phyloP scores from a whole-genome alignment of 495 filamentous ascomycete species.

The Niebla homalea region DNA sequence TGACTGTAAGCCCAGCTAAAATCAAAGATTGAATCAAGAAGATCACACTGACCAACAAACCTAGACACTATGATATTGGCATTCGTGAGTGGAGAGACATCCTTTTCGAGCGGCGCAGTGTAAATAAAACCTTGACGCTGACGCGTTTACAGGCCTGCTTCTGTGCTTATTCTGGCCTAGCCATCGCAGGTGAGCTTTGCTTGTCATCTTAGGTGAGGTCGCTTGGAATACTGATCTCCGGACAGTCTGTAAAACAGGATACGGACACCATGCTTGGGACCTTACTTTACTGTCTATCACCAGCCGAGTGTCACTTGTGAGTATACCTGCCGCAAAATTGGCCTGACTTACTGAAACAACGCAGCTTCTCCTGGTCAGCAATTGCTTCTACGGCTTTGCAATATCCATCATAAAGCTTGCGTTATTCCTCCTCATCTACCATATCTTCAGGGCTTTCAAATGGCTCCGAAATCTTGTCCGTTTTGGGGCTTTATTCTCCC shows the following conservation, averaged over 20 bases:
- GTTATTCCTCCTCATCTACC: constrained; percentile 9
- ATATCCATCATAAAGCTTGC: constrained; percentile 12
- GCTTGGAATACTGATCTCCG: no score
- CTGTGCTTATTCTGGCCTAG: no score
- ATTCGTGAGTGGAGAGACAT: not conserved
- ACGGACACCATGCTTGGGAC: not conserved
- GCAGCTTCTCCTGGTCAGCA: constrained; percentile 6
- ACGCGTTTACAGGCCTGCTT: not conserved
- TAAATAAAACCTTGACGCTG: not conserved
- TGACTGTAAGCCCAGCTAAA: not conserved
- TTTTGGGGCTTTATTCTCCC: constrained; percentile 4
- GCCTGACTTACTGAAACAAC: no score
- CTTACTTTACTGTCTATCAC: not conserved
- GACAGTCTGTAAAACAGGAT: not conserved
- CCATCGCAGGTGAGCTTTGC: no score
- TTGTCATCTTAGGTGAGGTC: no score
- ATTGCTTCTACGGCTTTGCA: constrained; percentile 4
- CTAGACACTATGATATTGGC: not conserved
- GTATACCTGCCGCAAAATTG: no score
- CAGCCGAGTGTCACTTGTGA: not conserved
- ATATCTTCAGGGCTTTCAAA: constrained; percentile 8
- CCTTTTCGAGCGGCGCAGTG: not conserved
- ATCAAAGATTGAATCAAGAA: not conserved
- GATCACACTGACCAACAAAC: not conserved
- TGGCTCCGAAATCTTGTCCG: constrained; percentile 9